These are phyloP conservation scores for Fusarium palustre DNA, from an alignment of 2,329 filamentous ascomycete genomes.

Conservation along the genomic window DNA sequence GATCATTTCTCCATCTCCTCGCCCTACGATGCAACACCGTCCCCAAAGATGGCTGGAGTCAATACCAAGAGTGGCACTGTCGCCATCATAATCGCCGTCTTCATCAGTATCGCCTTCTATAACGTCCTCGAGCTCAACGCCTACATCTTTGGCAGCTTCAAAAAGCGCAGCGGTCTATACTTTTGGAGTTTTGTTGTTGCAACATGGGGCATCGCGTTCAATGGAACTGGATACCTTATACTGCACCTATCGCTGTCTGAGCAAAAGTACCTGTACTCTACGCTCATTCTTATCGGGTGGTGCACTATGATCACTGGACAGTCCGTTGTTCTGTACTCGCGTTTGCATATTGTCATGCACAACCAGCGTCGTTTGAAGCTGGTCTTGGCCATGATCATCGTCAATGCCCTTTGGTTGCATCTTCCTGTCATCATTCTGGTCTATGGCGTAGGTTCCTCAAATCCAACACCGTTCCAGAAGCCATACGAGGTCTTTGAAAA, in stretches of 20 bases:
- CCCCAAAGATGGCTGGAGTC: conserved; percentile 8
- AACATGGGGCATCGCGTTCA: conserved; percentile 51
- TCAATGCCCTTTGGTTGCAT: conserved; percentile 64
- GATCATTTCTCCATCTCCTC: background rate
- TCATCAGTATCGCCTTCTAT: conserved; percentile 47
- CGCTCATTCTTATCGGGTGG: conserved; percentile 50
- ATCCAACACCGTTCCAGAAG: conserved; percentile 34
- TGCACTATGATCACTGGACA: conserved; percentile 70
- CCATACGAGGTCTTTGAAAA: conserved; percentile 63
- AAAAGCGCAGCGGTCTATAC: conserved; percentile 50
- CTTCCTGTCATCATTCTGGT: conserved; percentile 66
- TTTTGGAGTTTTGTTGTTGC: conserved; percentile 54
- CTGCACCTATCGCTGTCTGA: conserved; percentile 47
- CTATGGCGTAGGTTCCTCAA: conserved; percentile 60
- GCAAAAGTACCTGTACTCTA: conserved; percentile 38
- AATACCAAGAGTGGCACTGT: conserved; percentile 32
- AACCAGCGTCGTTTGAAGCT: conserved; percentile 61
- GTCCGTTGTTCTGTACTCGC: conserved; percentile 70
- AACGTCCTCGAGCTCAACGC: conserved; percentile 52
- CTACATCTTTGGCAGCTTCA: conserved; percentile 51
- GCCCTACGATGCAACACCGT: background rate
- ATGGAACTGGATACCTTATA: conserved; percentile 59
- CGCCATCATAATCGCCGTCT: conserved; percentile 39
- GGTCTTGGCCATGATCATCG: conserved; percentile 68
- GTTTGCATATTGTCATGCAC: conserved; percentile 68